Evolutionary conservation across 768 basidiomycete genomes (phyloP), one percentile per base, ranked within the genome.

Genomic region (Tylopilus cervinicoccineus): DNA sequence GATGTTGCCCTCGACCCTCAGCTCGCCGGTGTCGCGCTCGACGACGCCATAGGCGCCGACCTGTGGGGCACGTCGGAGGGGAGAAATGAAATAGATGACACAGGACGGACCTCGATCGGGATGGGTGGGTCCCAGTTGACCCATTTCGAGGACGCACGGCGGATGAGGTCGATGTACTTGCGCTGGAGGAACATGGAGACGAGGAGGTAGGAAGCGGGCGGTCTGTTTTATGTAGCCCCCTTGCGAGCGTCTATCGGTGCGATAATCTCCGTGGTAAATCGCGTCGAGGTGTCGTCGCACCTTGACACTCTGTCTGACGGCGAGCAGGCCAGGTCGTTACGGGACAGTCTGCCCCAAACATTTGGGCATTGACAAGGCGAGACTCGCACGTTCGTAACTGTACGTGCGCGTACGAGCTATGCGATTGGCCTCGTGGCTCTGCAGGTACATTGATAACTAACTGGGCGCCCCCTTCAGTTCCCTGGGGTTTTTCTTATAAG

Each of bases 121-220:
- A 59, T 60, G 33, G 67, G 66, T 0, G 70, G 71, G 12, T 71
- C 67, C 68, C 67, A 72, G 48, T 64, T 71, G 38, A 57, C 68
- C 70, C 69, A 72, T 52, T 70, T 71, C 5, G 68, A 65, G 23
- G 67, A 63, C 5, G 43, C 53, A 0, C 48, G 36, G 1, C 26
- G 59, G 39, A 71, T 66, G n/a, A 71, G 66, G 33, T 71, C 71
- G 38, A 62, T 49, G 54, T 61, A 72, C 42, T 71, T 71, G 40
- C 71, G 61, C 4, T 61, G 58, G 5, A 58, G 50, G 24, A 16
- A 1, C n/a, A 17, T 31, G 29, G 12, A 11, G 28, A 33, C 33
- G 33, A 33, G 33, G 31, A 32, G 6, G 31, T n/a, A n/a, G n/a
- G n/a, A n/a, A n/a, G n/a, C n/a, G n/a, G n/a, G n/a, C n/a, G n/a